Evolutionary conservation across 805 yeast species (phyloP), one percentile per base, ranked within the genome.

Genomic region (Saturnispora dispora): DNA sequence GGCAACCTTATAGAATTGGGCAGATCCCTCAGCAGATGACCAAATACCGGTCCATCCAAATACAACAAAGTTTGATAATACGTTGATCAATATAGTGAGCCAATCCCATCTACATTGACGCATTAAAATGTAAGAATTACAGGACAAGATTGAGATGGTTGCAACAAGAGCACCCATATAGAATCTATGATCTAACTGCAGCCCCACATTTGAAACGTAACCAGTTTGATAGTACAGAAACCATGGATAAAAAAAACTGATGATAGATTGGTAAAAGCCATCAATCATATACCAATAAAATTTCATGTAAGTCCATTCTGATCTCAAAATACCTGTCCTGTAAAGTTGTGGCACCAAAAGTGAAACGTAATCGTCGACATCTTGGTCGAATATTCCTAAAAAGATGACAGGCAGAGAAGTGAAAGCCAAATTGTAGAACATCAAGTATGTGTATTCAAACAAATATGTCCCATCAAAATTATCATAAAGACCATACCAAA

Each of bases 51-150:
- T 81, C 95, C 95, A 86, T 30, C 76, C 82, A 63, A 77, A 82
- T 33, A 85, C 71, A 17, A 84, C 59, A 27, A 85, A 55, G 44
- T 81, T 74, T 1, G 91, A 83, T 20, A 85, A 59, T 2, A 71
- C 69, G 50, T 78, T 75, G 53, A 83, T 74, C 50, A 82, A 60
- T 11, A 72, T 60, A 4, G 85, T 76, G 45, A 83, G 70, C 88
- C 88, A 85, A 67, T 86, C 95, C 95, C 95, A 86, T 61, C 88
- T 75, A 61, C 77, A 77, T 62, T 83, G 87, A 58, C 82, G 88
- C 55, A 82, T 64, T 57, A 82, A 62, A 51, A 85, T 75, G 63
- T 82, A 84, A 3, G 77, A 54, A 61, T 86, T 82, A 69, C 90
- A 83, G 0, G 90, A 65, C 23, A 81, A 70, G 47, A 79, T 83